Evolutionary conservation across 768 basidiomycete species (phyloP).

Genomic region (Cubamyces lactineus): DNA sequence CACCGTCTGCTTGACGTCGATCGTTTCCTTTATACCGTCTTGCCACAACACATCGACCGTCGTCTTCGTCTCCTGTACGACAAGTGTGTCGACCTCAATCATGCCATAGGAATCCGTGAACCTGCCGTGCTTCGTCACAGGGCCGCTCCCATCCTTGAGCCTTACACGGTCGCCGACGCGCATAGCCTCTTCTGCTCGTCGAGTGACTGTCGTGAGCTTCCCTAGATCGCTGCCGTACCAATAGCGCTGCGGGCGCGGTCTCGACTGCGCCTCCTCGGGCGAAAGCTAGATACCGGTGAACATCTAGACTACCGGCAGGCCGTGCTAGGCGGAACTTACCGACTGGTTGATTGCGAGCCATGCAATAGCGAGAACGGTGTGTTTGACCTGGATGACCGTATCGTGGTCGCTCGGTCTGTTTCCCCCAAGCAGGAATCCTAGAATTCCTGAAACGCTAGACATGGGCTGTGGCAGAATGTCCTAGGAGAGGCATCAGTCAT

Average conservation of each 20-base stretch:
- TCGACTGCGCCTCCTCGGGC: constrained; percentile 52
- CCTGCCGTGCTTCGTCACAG: constrained; percentile 63
- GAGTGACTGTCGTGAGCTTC: constrained; percentile 65
- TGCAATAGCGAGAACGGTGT: constrained; percentile 76
- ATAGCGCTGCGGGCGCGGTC: constrained; percentile 71
- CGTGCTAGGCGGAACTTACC: constrained; percentile 44
- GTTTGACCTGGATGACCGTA: constrained; percentile 72
- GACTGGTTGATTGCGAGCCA: constrained; percentile 91
- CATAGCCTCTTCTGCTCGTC: constrained; percentile 62
- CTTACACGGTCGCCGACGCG: constrained; percentile 74
- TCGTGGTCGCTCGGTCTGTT: constrained; percentile 50
- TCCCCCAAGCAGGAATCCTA: constrained; percentile 49
- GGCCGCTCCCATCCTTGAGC: constrained; percentile 55
- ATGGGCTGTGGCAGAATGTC: constrained; percentile 66
- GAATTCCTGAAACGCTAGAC: constrained; percentile 47
- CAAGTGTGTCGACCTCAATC: constrained; percentile 58
- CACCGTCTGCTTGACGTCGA: constrained; percentile 66
- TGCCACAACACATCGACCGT: constrained; percentile 83
- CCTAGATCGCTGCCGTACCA: constrained; percentile 71
- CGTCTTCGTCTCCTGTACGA: constrained; percentile 75
- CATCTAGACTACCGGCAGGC: constrained; percentile 1
- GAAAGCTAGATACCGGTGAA: constrained; percentile 53
- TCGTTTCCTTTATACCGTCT: constrained; percentile 68
- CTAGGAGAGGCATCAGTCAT: constrained; percentile 39
- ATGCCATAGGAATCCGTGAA: constrained; percentile 47